Evolutionary conservation across 805 yeast genomes (phyloP).

Genomic region (Yarrowia deformans): DNA sequence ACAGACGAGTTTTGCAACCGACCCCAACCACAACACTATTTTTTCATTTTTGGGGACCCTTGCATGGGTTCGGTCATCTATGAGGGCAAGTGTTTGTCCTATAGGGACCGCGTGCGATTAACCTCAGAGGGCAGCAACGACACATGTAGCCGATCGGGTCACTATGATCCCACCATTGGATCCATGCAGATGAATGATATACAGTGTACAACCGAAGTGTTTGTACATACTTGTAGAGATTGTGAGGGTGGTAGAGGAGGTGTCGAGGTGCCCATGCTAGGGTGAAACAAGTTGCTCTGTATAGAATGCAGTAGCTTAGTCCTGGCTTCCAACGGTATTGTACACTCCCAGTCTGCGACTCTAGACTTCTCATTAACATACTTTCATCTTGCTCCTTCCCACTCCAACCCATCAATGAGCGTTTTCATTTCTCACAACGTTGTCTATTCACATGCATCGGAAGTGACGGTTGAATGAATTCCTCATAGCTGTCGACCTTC

Average conservation of each 20-base stretch:
- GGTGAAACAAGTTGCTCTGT: too few species aligned
- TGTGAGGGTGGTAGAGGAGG: too few species aligned
- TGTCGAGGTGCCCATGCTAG: too few species aligned
- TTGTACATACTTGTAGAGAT: too few species aligned
- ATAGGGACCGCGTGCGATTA: not conserved
- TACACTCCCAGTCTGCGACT: too few species aligned
- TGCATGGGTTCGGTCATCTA: not conserved
- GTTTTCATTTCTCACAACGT: not conserved
- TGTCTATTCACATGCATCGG: not conserved
- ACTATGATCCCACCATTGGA: too few species aligned
- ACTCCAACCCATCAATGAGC: not conserved
- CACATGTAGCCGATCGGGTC: too few species aligned
- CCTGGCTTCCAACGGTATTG: too few species aligned
- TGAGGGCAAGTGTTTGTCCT: not conserved
- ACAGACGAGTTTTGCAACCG: not conserved
- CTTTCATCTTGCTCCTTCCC: not conserved
- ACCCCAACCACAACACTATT: not conserved
- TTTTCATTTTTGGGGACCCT: slow-evolving; percentile 1
- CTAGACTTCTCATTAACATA: not conserved
- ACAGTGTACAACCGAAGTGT: too few species aligned
- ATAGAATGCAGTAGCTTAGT: too few species aligned
- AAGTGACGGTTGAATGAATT: not conserved
- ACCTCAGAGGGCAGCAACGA: not conserved
- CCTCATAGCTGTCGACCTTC: slow-evolving; percentile 4
- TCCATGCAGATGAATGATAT: too few species aligned